Evolutionary conservation across 2,329 filamentous ascomycete species (phyloP).

Genomic region (Zymoseptoria tritici): DNA sequence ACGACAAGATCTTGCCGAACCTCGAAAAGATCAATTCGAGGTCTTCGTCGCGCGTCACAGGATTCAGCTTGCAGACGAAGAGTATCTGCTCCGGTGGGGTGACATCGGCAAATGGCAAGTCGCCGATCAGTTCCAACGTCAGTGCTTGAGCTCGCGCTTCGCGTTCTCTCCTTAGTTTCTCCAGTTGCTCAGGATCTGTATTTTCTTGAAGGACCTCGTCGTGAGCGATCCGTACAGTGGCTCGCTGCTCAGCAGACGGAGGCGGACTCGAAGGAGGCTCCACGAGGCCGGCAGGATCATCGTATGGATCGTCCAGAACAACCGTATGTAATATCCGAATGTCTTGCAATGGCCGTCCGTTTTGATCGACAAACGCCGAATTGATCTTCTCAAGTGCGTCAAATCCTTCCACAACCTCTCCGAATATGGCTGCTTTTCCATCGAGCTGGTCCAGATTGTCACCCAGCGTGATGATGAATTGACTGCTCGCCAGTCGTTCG

Average conservation of each 20-base stretch:
- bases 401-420: conserved; percentile 91
- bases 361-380: conserved; percentile 75
- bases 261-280: conserved; percentile 74
- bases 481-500: conserved; percentile 73
- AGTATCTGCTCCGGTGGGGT: conserved; percentile 95
- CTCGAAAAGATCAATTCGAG: conserved; percentile 93
- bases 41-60: conserved; percentile 90
- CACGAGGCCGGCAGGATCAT: conserved; percentile 68
- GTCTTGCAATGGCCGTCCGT: conserved; percentile 81
- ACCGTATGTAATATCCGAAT: conserved; percentile 92
- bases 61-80: conserved; percentile 97
- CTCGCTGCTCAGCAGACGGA: conserved; percentile 76
- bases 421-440: conserved; percentile 90
- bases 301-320: conserved; percentile 83
- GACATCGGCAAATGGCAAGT: conserved; percentile 93
- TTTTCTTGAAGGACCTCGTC: conserved; percentile 75
- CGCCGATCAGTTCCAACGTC: conserved; percentile 95
- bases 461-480: conserved; percentile 88
- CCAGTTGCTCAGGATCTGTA: conserved; percentile 70
- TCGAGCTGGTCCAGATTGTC: conserved; percentile 86
- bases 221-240: conserved; percentile 84
- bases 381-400: conserved; percentile 93
- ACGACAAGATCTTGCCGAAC: conserved; percentile 90
- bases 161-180: conserved; percentile 73
- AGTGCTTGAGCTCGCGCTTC: conserved; percentile 91